Conservation (phyloP, 805 yeast species). For the Candida piceae region DNA sequence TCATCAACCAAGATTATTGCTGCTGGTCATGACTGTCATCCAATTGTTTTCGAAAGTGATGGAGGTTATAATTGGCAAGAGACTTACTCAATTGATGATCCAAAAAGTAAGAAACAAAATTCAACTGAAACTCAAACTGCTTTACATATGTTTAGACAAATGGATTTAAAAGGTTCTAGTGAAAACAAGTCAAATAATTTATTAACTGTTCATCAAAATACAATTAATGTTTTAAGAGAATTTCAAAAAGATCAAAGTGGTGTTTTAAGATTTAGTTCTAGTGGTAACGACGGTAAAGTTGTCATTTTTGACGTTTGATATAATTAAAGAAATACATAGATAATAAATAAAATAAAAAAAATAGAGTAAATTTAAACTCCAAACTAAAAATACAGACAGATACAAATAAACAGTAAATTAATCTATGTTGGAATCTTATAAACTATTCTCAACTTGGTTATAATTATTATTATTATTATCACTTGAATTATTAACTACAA, state of each 20-base stretch:
- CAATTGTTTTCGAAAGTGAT: conserved; percentile 74
- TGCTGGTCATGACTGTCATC: conserved; percentile 92
- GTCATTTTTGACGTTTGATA: conserved; percentile 52
- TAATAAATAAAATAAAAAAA: too few species aligned
- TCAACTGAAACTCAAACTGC: conserved; percentile 71
- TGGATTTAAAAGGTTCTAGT: conserved; percentile 87
- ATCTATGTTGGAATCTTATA: too few species aligned
- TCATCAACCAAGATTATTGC: conserved; percentile 65
- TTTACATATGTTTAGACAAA: conserved; percentile 87
- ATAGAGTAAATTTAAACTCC: too few species aligned
- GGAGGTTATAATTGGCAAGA: conserved; percentile 57
- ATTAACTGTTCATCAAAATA: conserved; percentile 85
- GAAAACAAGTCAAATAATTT: conserved; percentile 43
- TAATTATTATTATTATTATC: too few species aligned
- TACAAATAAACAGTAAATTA: too few species aligned
- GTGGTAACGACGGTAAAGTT: conserved; percentile 89
- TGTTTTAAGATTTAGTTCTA: conserved; percentile 59
- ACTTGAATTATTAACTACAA: conserved; percentile 18
- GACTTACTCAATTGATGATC: conserved; percentile 60
- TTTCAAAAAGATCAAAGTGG: conserved; percentile 42
- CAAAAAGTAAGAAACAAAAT: conserved; percentile 34
- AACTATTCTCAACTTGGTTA: too few species aligned
- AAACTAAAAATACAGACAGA: too few species aligned
- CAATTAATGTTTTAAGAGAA: conserved; percentile 64
- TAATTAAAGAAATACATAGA: too few species aligned